phyloP scores from a whole-genome alignment of 768 basidiomycete genomes.

The Solioccasus polychromus region DNA sequence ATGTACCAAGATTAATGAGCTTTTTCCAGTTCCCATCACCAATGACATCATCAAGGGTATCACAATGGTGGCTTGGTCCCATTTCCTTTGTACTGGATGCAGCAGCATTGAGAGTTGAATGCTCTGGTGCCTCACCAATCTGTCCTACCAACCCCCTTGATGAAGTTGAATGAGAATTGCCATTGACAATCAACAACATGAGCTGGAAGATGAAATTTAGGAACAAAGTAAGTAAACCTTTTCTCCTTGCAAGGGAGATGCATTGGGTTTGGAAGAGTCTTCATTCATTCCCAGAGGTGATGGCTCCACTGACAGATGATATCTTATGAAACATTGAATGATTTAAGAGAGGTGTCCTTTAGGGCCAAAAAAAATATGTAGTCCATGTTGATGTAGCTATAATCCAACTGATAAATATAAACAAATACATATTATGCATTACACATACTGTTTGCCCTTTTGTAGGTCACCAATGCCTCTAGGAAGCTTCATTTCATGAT shows the following conservation, averaged over 20 bases:
- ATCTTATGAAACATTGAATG: neutral
- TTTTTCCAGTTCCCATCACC: conserved; percentile 39
- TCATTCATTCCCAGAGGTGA: neutral
- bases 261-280: neutral
- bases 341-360: neutral
- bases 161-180: conserved; percentile 31
- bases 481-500: conserved; percentile 12
- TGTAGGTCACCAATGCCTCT: conserved; percentile 15
- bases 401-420: neutral
- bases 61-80: conserved; percentile 31
- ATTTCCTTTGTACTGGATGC: conserved; percentile 36
- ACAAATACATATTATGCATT: neutral
- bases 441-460: conserved; percentile 15
- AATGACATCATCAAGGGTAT: conserved; percentile 37
- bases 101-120: conserved; percentile 26
- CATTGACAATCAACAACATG: conserved; percentile 31
- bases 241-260: neutral
- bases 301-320: neutral
- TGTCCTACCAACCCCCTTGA: neutral
- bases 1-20: conserved; percentile 21
- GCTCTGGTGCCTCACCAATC: conserved; percentile 36
- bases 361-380: neutral
- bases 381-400: neutral
- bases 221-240: conserved; percentile 20
- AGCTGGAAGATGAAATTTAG: conserved; percentile 37